A percentile compares a stretch with the other conserved stretches of the same genome.
These are phyloP conservation scores for Gossypioides kirkii DNA, from an alignment of 345 rosid genomes.

Conservation along the genomic window DNA sequence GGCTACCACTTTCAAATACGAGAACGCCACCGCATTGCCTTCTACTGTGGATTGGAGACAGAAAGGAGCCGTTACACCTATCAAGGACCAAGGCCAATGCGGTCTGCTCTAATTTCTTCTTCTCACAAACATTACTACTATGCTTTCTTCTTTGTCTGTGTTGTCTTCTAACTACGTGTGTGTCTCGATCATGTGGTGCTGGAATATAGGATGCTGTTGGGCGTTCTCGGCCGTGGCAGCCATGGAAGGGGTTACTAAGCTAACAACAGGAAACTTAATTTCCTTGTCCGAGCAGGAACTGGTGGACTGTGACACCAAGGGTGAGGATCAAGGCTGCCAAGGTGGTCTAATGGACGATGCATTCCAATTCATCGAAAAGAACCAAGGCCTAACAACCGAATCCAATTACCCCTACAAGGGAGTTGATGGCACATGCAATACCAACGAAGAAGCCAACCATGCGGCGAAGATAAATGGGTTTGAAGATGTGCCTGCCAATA, in stretches of 20 bases:
- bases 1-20: not conserved
- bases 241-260: conserved; percentile 16
- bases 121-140: no score
- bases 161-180: not conserved
- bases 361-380: conserved; percentile 67
- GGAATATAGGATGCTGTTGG: not conserved
- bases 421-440: conserved; percentile 52
- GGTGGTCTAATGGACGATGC: conserved; percentile 93
- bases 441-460: conserved; percentile 25
- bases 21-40: conserved; percentile 19
- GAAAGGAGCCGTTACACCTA: conserved; percentile 47
- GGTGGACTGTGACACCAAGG: conserved; percentile 34
- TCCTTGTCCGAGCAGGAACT: conserved; percentile 38
- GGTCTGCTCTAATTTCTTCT: no score
- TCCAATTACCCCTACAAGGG: conserved; percentile 71
- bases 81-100: conserved; percentile 27
- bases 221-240: no score
- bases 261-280: conserved; percentile 25
- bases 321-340: conserved; percentile 36
- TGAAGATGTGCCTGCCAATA: not conserved
- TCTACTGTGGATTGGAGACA: conserved; percentile 45
- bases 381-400: conserved; percentile 74
- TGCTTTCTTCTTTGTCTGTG: no score
- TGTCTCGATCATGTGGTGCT: not conserved
- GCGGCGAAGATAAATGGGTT: conserved; percentile 27